phyloP scores from a whole-genome alignment of 208 protist species.

The Crithidia expoeki region DNA sequence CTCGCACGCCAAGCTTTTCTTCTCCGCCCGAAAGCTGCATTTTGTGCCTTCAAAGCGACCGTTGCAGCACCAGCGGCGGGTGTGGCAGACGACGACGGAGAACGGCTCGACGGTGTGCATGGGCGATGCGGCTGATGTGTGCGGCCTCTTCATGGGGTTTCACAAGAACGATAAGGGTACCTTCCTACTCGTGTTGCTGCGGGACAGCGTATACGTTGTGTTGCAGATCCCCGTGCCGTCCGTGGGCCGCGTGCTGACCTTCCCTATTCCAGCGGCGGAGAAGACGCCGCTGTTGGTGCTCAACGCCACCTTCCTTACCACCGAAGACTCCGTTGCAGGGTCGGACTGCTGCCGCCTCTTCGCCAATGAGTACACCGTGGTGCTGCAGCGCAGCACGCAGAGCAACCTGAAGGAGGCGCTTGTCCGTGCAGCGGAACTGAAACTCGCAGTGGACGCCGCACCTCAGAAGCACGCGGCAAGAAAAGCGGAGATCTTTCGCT shows the following conservation, averaged over 20 bases:
- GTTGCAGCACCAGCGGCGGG: slow-evolving; percentile 25
- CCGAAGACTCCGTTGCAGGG: slow-evolving; percentile 51
- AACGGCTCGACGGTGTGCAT: slow-evolving; percentile 15
- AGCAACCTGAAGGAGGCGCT: slow-evolving; percentile 20
- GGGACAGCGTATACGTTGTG: slow-evolving; percentile 48
- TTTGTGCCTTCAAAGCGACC: slow-evolving; percentile 40
- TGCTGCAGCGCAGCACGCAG: slow-evolving; percentile 27
- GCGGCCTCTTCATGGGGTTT: slow-evolving; percentile 56
- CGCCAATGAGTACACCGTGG: slow-evolving; percentile 73
- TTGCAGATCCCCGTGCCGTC: slow-evolving; percentile 66
- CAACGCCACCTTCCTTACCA: slow-evolving; percentile 65
- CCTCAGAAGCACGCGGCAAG: slow-evolving; percentile 30
- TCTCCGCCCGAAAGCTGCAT: slow-evolving; percentile 52
- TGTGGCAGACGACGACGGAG: slow-evolving; percentile 18
- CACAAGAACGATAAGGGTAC: slow-evolving; percentile 34
- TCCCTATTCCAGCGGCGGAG: slow-evolving; percentile 38
- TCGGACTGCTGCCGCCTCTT: slow-evolving; percentile 71
- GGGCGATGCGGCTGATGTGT: slow-evolving; percentile 53
- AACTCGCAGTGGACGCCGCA: slow-evolving; percentile 9
- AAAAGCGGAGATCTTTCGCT: slow-evolving; percentile 35
- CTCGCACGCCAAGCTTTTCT: slow-evolving; percentile 65
- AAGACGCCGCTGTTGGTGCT: slow-evolving; percentile 47
- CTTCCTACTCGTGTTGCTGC: slow-evolving; percentile 48
- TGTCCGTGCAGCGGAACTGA: not conserved
- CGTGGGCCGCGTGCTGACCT: slow-evolving; percentile 33